Conservation (phyloP, 495 filamentous ascomycete genomes). For the Penicillium malachiteum region DNA sequence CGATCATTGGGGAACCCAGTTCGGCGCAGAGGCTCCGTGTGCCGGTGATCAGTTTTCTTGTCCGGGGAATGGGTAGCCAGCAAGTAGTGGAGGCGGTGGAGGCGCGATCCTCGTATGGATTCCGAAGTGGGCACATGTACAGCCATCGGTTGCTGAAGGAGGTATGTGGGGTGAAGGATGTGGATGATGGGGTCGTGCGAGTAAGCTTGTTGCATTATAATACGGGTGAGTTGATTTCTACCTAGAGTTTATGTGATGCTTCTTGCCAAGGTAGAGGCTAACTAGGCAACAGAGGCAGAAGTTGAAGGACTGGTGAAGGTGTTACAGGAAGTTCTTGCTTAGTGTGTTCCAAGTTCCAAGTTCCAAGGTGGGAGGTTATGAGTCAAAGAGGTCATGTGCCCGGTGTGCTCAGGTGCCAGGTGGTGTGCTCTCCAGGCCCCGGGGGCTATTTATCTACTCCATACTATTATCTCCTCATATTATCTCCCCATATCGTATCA, state of each 20-base stretch:
- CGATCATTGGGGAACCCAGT: constrained; percentile 55
- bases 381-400: background rate
- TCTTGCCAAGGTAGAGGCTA: constrained; percentile 4
- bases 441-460: too few species aligned
- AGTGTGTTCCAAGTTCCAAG: too few species aligned
- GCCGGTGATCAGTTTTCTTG: constrained; percentile 64
- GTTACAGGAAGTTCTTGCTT: constrained; percentile 40
- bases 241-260: background rate
- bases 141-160: constrained; percentile 58
- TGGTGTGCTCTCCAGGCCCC: too few species aligned
- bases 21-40: constrained; percentile 49
- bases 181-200: constrained; percentile 62
- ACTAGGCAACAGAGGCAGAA: constrained; percentile 50
- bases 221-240: constrained; percentile 49
- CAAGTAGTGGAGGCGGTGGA: constrained; percentile 65
- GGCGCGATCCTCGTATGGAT: constrained; percentile 51
- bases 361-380: too few species aligned
- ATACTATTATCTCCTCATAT: too few species aligned
- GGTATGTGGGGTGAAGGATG: constrained; percentile 52
- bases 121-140: constrained; percentile 70
- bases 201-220: constrained; percentile 77
- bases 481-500: too few species aligned
- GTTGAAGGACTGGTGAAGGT: constrained; percentile 50
- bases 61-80: constrained; percentile 54
- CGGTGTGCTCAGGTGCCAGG: too few species aligned